A percentile compares a stretch with the other conserved stretches of the same genome.
These are phyloP conservation scores for Elsinoe australis DNA, from an alignment of 2,329 filamentous ascomycete genomes.

Conservation along the genomic window DNA sequence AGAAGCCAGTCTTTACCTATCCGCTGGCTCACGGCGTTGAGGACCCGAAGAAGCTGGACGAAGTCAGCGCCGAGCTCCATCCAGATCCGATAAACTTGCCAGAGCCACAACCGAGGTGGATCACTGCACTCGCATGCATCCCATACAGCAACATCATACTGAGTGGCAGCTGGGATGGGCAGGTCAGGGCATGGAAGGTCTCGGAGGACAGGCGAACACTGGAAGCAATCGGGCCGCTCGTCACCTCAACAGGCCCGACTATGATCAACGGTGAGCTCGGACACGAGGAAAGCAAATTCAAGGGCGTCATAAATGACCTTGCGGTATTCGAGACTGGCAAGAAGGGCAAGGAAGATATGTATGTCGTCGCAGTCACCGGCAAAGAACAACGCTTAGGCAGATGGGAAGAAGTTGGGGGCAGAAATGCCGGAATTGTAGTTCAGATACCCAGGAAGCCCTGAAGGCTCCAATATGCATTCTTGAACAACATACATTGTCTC, in stretches of 20 bases:
- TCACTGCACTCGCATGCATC: conserved; percentile 78
- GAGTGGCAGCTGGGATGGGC: conserved; percentile 90
- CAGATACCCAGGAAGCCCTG: conserved; percentile 55
- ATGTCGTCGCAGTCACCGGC: conserved; percentile 76
- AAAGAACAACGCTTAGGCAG: conserved; percentile 79
- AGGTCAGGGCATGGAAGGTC: conserved; percentile 75
- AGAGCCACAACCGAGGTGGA: conserved; percentile 60
- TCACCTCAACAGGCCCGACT: conserved; percentile 15
- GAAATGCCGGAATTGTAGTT: conserved; percentile 82
- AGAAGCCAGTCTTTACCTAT: conserved; percentile 81
- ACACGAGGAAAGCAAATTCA: conserved; percentile 37
- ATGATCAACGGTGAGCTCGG: conserved; percentile 21
- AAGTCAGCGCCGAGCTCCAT: conserved; percentile 62
- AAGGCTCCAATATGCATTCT: background rate
- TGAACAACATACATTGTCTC: background rate
- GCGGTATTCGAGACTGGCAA: conserved; percentile 79
- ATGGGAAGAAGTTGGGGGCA: conserved; percentile 63
- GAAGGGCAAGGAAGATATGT: conserved; percentile 63
- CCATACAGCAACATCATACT: conserved; percentile 87
- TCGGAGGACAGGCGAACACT: conserved; percentile 75
- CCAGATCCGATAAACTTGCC: conserved; percentile 48
- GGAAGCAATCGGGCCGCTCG: conserved; percentile 60
- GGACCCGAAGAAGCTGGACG: conserved; percentile 56
- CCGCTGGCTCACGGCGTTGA: conserved; percentile 81
- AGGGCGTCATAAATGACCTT: conserved; percentile 82